phyloP scores from a whole-genome alignment of 2,329 filamentous ascomycete genomes.

The Neofusicoccum laricinum region DNA sequence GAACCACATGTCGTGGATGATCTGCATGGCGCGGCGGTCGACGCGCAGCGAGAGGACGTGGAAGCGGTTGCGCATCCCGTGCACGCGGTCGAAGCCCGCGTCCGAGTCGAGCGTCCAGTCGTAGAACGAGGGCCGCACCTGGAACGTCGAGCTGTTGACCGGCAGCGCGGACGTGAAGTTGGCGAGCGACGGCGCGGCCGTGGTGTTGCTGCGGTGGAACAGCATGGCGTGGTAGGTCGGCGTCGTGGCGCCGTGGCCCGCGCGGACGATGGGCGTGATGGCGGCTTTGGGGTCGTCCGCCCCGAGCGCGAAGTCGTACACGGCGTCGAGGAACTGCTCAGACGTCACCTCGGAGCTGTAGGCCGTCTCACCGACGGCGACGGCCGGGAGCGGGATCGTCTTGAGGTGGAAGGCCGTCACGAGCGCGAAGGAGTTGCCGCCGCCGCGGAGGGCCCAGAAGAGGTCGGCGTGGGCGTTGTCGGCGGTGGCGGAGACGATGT shows the following conservation, averaged over 20 bases:
- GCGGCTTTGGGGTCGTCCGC: conserved; percentile 19
- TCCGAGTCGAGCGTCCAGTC: conserved; percentile 19
- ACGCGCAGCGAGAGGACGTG: conserved; percentile 21
- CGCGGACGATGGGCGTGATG: conserved; percentile 22
- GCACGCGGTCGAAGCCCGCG: conserved; percentile 3
- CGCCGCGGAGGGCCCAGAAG: conserved; percentile 32
- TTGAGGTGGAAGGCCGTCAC: conserved; percentile 27
- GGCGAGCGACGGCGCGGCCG: conserved; percentile 18
- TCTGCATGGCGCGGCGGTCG: conserved; percentile 17
- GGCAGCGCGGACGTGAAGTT: conserved; percentile 18
- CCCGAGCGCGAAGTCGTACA: conserved; percentile 20
- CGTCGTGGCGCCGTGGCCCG: conserved; percentile 20
- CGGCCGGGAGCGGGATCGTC: conserved; percentile 20
- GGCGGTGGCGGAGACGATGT: conserved; percentile 23
- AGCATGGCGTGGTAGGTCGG: conserved; percentile 22
- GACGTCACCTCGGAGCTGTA: conserved; percentile 15
- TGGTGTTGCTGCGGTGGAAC: conserved; percentile 22
- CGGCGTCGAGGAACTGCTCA: conserved; percentile 20
- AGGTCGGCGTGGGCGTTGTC: conserved; percentile 27
- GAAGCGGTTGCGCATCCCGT: conserved; percentile 23
- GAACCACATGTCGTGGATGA: conserved; percentile 24
- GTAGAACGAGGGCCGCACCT: conserved; percentile 11
- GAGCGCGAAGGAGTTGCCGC: conserved; percentile 26
- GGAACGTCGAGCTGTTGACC: conserved; percentile 19
- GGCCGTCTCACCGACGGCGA: conserved; percentile 21